Conservation (phyloP, 345 rosid genomes). For the Murraya paniculata region DNA sequence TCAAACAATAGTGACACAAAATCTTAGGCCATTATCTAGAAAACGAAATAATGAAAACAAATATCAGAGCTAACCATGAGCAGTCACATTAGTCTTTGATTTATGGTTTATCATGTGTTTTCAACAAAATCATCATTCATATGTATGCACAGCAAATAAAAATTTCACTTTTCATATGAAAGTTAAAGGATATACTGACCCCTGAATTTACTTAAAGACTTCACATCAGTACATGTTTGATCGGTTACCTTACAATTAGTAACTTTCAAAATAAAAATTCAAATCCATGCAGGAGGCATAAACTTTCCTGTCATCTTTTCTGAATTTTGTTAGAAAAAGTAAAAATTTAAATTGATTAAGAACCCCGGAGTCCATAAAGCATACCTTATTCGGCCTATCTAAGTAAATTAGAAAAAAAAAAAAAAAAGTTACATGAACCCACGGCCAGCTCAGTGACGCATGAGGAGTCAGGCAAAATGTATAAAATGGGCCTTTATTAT, state of each 20-base stretch:
- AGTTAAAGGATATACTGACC: neutral
- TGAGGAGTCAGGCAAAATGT: no score
- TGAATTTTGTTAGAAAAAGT: neutral
- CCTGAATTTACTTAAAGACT: constrained; percentile 6
- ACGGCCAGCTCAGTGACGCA: no score
- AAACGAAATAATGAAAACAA: neutral
- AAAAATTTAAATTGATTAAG: neutral
- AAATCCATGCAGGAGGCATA: constrained; percentile 24
- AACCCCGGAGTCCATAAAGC: neutral
- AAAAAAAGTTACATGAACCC: neutral
- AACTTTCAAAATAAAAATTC: constrained; percentile 15
- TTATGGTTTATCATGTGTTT: neutral
- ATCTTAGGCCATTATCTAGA: no score
- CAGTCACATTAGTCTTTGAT: neutral
- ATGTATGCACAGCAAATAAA: neutral
- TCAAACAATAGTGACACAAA: neutral
- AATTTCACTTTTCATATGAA: neutral
- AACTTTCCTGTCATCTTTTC: constrained; percentile 1
- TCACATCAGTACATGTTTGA: constrained; percentile 2
- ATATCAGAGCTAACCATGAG: neutral
- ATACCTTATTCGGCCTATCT: constrained; percentile 2
- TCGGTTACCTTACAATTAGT: constrained; percentile 21
- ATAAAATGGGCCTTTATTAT: no score
- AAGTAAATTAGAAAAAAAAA: neutral
- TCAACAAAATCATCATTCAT: neutral